Base-by-base conservation (phyloP, 164 flowering plant species). In the Macadamia integrifolia region DNA sequence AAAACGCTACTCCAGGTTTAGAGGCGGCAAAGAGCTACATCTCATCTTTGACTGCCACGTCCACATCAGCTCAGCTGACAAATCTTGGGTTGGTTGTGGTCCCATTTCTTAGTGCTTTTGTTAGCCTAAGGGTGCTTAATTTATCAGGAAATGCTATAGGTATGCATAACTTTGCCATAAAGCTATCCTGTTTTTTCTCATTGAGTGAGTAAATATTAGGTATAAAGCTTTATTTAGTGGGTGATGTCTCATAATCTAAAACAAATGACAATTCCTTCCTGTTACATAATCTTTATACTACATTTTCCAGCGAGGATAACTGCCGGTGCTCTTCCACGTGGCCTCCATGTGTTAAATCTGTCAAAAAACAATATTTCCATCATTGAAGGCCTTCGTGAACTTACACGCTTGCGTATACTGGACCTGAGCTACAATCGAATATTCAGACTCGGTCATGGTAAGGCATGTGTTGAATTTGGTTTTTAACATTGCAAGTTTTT, bases 301-400 rank as follows among this genome's bases (percentile, higher is more conserved):
- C 2, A 43, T 61, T n/a, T 72, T 76, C 6, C 83, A 92, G 98
- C 77, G 72, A 88, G 85, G 76, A 88, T 93, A 61, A 85, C 96
- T 58, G 83, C 96, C 50, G 98, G 98, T 74, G 87, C 96, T 73
- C 95, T 93, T 73, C 98, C 98, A 58, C 91, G 94, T 69, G 97
- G 98, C 42, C 91, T 93, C 18, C 98, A 93, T 72, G 66, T 76
- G 72, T 62, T 93, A 79, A 93, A 91, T 79, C 76, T 93, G 75
- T 86, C 98, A 6, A 93, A 81, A 69, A 93, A 93, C 77, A 83
- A 69, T 46, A 90, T 93, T 62, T 84, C 96, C 49, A 80, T 84
- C 15, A 90, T 91, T 72, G 98, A 93, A 79, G 98, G 98, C 15
- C 77, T 93, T 46, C 92, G 98, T 44, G 97, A 90, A 66, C 91